phyloP scores from a whole-genome alignment of 2,329 filamentous ascomycete species.

The Tolypocladium amazonense region DNA sequence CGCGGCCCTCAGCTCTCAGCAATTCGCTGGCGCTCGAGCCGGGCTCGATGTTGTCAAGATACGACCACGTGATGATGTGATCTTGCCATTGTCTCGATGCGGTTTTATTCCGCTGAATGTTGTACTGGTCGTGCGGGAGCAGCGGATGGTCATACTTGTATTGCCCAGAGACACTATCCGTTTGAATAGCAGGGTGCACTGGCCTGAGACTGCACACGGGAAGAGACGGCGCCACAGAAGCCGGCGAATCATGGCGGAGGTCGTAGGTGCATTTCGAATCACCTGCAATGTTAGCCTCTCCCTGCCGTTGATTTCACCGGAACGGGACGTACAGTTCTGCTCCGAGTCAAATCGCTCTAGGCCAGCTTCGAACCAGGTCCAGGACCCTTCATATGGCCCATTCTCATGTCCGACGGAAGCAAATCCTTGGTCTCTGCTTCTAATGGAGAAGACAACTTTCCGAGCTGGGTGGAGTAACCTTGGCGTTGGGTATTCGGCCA shows the following conservation, averaged over 20 bases:
- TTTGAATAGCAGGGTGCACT: slow-evolving; percentile 19
- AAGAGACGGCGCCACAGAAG: slow-evolving; percentile 11
- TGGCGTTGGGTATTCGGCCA: slow-evolving; percentile 28
- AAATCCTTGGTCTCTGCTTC: slow-evolving; percentile 50
- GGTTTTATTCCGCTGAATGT: slow-evolving; percentile 37
- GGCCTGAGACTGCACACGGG: slow-evolving; percentile 25
- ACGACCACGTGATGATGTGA: slow-evolving; percentile 43
- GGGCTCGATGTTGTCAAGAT: slow-evolving; percentile 34
- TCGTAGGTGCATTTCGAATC: slow-evolving; percentile 19
- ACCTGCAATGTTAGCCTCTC: slow-evolving; percentile 9
- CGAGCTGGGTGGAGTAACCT: slow-evolving; percentile 38
- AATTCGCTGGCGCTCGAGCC: slow-evolving; percentile 27
- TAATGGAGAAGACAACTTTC: slow-evolving; percentile 50
- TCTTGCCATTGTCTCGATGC: slow-evolving; percentile 22
- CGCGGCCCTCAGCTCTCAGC: slow-evolving; percentile 34
- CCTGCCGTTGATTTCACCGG: not conserved
- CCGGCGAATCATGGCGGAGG: slow-evolving; percentile 11
- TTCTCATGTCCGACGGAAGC: slow-evolving; percentile 19
- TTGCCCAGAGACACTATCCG: slow-evolving; percentile 7
- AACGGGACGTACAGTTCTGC: slow-evolving; percentile 14
- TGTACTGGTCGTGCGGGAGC: slow-evolving; percentile 20
- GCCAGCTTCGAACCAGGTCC: slow-evolving; percentile 55
- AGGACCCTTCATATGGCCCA: slow-evolving; percentile 36
- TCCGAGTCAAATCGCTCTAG: slow-evolving; percentile 41
- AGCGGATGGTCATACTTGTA: slow-evolving; percentile 27